Conservation (phyloP, 2,329 filamentous ascomycete species). For the Stagonosporopsis rhizophila region DNA sequence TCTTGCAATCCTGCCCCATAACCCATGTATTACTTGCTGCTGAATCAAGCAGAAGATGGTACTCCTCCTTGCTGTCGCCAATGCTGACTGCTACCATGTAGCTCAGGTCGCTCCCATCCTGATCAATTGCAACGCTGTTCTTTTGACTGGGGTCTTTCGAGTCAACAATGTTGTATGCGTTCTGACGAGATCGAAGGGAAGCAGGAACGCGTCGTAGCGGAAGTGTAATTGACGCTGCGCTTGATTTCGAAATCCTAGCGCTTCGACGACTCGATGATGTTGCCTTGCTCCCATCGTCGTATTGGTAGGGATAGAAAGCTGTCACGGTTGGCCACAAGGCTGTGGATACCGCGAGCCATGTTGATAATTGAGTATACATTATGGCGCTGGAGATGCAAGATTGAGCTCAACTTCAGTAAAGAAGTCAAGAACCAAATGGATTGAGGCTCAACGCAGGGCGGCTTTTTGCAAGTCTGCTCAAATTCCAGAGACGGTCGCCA, state of each 20-base stretch:
- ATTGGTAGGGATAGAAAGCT: constrained; percentile 48
- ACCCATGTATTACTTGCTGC: constrained; percentile 78
- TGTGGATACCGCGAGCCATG: constrained; percentile 35
- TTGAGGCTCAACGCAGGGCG: constrained; percentile 1
- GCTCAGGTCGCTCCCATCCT: constrained; percentile 62
- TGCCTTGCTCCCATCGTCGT: constrained; percentile 19
- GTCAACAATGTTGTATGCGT: constrained; percentile 55
- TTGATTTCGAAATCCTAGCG: constrained; percentile 1
- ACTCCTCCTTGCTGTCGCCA: constrained; percentile 58
- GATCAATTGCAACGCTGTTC: constrained; percentile 59
- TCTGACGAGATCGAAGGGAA: constrained; percentile 52
- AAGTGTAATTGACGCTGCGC: constrained; percentile 28
- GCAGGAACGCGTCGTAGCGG: constrained; percentile 41
- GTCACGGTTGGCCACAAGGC: constrained; percentile 34
- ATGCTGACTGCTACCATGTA: constrained; percentile 62
- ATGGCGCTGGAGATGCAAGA: constrained; percentile 1
- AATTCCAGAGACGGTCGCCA: constrained; percentile 4
- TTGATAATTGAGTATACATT: constrained; percentile 36
- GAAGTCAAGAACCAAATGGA: constrained; percentile 7
- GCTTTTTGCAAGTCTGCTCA: background rate
- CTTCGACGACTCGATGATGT: constrained; percentile 18
- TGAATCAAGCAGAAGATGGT: constrained; percentile 63
- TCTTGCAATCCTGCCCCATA: constrained; percentile 73
- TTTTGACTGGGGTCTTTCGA: constrained; percentile 42
- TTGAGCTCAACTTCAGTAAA: constrained; percentile 8